Evolutionary conservation across 176 grass and related monocot species (phyloP), one percentile per base, ranked within the genome.

Genomic region (Carex parvula): DNA sequence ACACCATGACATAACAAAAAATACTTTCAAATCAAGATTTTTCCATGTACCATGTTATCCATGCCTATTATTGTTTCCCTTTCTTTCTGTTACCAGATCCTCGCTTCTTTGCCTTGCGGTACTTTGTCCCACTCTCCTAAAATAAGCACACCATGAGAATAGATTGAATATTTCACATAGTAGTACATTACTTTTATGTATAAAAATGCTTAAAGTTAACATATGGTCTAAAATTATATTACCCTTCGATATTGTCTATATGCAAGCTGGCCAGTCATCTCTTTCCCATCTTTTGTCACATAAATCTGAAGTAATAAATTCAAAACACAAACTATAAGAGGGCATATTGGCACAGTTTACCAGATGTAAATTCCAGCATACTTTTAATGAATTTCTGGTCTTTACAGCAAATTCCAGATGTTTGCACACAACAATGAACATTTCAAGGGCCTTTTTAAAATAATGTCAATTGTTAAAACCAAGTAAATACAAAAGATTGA

Each of bases 221-320:
- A 63, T 62, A 63, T 58, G 30, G 26, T 81, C 30, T 62, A 61
- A 61, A 39, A 42, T 42, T 63, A 42, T 14, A 46, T 84, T 78
- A 94, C 92, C 92, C 79, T 94, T 83, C 71, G 69, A 74, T 94
- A 97, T 62, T 89, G 90, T 87, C 75, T 82, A 82, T 94, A 97
- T n/a, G 92, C 95, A 79, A 48, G 15, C 61, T 39, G 84, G 50
- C 95, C 95, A 52, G 84, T 86, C 70, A 97, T 32, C 60, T 97
- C 95, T 74, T 94, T 76, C 13, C 95, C 95, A 80, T 87, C 86
- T 87, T 94, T 97, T 20, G 85, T 72, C 50, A 94, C 86, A 84
- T 97, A 97, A 84, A 94, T 87, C 95, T 97, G 89, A 77, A 93
- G 64, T 55, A 74, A 32, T 61, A 88, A 88, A 83, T 84, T 33